These are phyloP conservation scores for Cymbopogon flexuosus DNA, from an alignment of 202 grass and related monocot species.

Conservation along the genomic window DNA sequence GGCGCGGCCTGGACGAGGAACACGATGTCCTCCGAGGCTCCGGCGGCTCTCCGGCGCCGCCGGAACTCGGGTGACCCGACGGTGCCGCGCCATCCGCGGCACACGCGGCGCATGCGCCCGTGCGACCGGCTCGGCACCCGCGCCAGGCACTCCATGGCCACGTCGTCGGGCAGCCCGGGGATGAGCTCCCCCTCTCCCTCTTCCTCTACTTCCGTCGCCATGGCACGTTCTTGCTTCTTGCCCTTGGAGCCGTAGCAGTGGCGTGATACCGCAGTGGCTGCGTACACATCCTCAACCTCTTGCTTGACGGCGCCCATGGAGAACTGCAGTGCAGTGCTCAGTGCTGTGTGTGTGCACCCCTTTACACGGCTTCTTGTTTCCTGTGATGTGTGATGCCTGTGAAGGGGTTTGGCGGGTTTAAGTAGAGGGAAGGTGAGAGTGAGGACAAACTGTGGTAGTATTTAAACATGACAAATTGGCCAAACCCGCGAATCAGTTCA, in stretches of 20 bases:
- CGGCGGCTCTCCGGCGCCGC: conserved; percentile 15
- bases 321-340: not conserved
- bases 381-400: not conserved
- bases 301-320: conserved; percentile 21
- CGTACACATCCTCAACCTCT: not conserved
- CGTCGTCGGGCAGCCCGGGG: conserved; percentile 52
- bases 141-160: conserved; percentile 70
- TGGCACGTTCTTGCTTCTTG: conserved; percentile 1
- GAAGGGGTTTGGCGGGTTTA: conserved; percentile 27
- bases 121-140: conserved; percentile 50
- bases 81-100: conserved; percentile 53
- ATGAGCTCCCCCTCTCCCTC: conserved; percentile 32
- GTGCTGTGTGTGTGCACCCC: not conserved
- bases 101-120: conserved; percentile 43
- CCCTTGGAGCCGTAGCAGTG: not conserved
- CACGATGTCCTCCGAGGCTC: conserved; percentile 39
- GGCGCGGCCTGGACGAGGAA: conserved; percentile 30
- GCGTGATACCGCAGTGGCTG: not conserved
- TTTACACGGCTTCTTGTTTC: not conserved
- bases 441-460: conserved; percentile 30
- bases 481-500: too few species aligned
- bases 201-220: not conserved
- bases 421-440: conserved; percentile 17
- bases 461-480: too few species aligned
- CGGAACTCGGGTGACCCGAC: conserved; percentile 41